Evolutionary conservation across 345 rosid species (phyloP).

Genomic region (Anastatica hierochuntica): DNA sequence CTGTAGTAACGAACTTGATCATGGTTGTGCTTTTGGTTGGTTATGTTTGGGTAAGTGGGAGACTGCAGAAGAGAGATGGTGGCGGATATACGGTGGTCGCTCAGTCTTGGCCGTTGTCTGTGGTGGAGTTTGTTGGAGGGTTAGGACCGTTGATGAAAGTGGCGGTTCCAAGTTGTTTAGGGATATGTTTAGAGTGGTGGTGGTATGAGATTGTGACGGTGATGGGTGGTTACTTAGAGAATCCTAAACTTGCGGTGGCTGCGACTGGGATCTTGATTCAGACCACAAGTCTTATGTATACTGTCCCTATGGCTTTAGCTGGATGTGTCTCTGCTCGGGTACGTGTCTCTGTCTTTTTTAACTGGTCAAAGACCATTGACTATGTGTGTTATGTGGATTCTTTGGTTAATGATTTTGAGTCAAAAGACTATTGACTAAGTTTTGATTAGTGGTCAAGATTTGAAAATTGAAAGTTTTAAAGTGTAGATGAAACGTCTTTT

Average conservation of each 20-base stretch:
- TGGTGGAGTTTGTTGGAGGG: constrained; percentile 44
- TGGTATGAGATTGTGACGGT: constrained; percentile 95
- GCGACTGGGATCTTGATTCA: constrained; percentile 92
- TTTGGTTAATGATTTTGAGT: neutral
- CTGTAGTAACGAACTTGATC: constrained; percentile 82
- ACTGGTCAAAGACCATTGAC: neutral
- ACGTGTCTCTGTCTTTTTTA: constrained; percentile 15
- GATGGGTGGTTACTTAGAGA: constrained; percentile 79
- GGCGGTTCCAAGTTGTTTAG: constrained; percentile 92
- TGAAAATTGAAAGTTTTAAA: neutral
- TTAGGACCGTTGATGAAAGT: constrained; percentile 60
- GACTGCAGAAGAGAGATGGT: constrained; percentile 41
- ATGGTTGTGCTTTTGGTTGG: constrained; percentile 68
- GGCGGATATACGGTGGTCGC: constrained; percentile 28
- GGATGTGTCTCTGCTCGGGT: constrained; percentile 99
- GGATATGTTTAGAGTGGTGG: constrained; percentile 99
- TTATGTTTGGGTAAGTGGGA: constrained; percentile 58
- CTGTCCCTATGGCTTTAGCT: constrained; percentile 96
- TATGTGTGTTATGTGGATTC: neutral
- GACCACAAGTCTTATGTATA: constrained; percentile 97
- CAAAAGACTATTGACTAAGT: neutral
- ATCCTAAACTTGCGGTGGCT: constrained; percentile 79
- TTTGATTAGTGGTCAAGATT: neutral
- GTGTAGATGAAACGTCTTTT: neutral
- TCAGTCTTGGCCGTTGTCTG: constrained; percentile 23